These are phyloP conservation scores for Pseudocercospora cruenta DNA, from an alignment of 2,329 filamentous ascomycete genomes.

Conservation along the genomic window DNA sequence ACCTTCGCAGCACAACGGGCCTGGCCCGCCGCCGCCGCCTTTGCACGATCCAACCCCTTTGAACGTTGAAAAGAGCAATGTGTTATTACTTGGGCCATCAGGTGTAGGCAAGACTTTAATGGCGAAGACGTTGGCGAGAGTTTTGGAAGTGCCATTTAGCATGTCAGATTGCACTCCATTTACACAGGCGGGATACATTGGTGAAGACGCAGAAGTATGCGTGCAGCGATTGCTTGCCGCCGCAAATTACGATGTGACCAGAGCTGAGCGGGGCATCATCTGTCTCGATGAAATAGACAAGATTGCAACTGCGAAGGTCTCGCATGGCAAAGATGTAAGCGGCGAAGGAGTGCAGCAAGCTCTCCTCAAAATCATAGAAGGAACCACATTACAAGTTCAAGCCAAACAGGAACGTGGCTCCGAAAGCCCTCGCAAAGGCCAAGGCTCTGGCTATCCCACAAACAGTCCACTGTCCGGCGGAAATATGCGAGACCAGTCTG, in stretches of 20 bases:
- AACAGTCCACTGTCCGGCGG: constrained; percentile 44
- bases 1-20: constrained; percentile 20
- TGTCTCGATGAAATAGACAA: constrained; percentile 98
- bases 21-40: constrained; percentile 39
- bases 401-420: constrained; percentile 72
- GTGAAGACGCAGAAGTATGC: constrained; percentile 95
- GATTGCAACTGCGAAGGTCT: constrained; percentile 84
- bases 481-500: constrained; percentile 33
- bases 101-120: constrained; percentile 98
- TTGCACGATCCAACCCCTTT: constrained; percentile 62
- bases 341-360: constrained; percentile 97
- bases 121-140: constrained; percentile 84
- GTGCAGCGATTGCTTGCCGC: constrained; percentile 89
- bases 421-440: constrained; percentile 22
- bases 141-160: constrained; percentile 92
- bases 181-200: constrained; percentile 95
- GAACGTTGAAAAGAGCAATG: constrained; percentile 93
- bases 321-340: constrained; percentile 89
- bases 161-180: constrained; percentile 96
- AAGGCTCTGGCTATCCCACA: constrained; percentile 36
- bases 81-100: constrained; percentile 86
- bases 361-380: constrained; percentile 92
- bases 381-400: constrained; percentile 88
- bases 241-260: constrained; percentile 82
- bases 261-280: constrained; percentile 88